Conservation (phyloP, 2,329 filamentous ascomycete species). For the Trichoderma sp. region DNA sequence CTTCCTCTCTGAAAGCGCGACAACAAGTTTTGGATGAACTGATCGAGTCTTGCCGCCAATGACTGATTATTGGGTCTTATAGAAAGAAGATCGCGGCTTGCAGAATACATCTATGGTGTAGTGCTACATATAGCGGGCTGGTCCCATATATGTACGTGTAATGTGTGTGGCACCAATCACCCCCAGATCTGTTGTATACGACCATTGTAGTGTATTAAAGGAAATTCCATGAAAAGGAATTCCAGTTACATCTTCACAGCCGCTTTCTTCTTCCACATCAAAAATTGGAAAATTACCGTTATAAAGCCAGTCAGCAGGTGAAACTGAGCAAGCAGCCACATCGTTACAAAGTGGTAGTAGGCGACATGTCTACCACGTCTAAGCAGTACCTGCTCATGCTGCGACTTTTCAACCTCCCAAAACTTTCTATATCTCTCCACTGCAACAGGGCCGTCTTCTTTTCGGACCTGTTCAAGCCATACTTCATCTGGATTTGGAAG, state of each 20-base stretch:
- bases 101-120: too few relatives aligned
- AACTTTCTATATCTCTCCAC: conserved; percentile 12
- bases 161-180: too few relatives aligned
- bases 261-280: neutral
- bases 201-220: too few relatives aligned
- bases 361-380: neutral
- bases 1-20: neutral
- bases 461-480: neutral
- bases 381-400: neutral
- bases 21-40: too few relatives aligned
- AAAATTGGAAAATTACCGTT: neutral
- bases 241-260: neutral
- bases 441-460: neutral
- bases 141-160: too few relatives aligned
- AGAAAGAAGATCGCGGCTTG: neutral
- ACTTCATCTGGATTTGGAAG: neutral
- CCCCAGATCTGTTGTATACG: too few relatives aligned
- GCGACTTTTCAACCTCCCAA: neutral
- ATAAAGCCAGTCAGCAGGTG: neutral
- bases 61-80: neutral
- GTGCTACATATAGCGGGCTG: too few relatives aligned
- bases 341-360: neutral
- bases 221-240: neutral
- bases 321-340: neutral
- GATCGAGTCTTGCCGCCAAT: neutral